Evolutionary conservation across 306 rosid genomes (phyloP), one percentile per base, ranked within the genome.

Genomic region (Boehmeria nivea): DNA sequence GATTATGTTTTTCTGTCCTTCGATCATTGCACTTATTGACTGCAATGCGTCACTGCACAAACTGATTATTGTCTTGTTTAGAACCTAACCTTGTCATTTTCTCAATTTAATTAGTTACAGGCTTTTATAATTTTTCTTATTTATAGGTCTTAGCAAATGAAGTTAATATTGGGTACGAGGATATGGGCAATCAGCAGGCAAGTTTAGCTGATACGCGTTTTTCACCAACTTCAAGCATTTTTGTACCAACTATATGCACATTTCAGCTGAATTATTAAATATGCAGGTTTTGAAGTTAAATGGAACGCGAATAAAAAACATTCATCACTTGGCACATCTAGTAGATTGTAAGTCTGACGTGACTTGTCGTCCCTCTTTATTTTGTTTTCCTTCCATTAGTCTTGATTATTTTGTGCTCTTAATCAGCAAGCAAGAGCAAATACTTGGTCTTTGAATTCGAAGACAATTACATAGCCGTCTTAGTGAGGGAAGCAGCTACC

Each of bases 151-250:
- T 91, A 45, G 96, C 99, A 48, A 82, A 83, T 58, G 93, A 91
- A 63, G 88, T 73, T 61, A 91, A 91, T 75, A 78, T 91, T 63
- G 99, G 99, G 25, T 91, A 91, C 15, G 99, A 91, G 69, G 93
- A 85, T 74, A 82, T 91, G 99, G 43, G 86, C 77, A 91, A 91
- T 75, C 95, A 73, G 69, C 99, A 91, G 94, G 96, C 74, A 84
- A 72, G 84, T 75, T n/a, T n/a, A n/a, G 27, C 48, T 28, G 59
- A 44, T 34, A 4, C 6, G 61, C 25, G 39, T 31, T 43, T 18
- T 37, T 23, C 38, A 12, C 43, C 25, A 38, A 40, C 45, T 40
- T 53, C 59, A 33, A 51, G 21, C 44, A 45, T 16, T 43, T 47
- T 44, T 58, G 63, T 70, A 63, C 66, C 20, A 55, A 51, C 18